These are phyloP conservation scores for Metarhizium robertsii DNA, from an alignment of 2,329 filamentous ascomycete genomes.

Conservation along the genomic window DNA sequence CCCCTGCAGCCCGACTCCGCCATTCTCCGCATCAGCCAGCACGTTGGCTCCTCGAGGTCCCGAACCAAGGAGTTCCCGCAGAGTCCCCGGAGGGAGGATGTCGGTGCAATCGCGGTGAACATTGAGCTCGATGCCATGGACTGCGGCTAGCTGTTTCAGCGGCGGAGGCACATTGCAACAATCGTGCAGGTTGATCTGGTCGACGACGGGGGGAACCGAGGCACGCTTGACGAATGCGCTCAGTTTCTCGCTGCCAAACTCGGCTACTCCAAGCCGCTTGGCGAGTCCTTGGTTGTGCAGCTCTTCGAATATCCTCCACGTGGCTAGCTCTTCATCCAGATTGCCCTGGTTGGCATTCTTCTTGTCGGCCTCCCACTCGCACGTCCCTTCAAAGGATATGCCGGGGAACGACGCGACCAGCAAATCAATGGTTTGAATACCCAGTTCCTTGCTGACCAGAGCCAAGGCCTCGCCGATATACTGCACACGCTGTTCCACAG, in stretches of 20 bases:
- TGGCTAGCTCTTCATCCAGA: slow-evolving; percentile 57
- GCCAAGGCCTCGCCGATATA: slow-evolving; percentile 72
- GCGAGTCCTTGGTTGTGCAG: slow-evolving; percentile 65
- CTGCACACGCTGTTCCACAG: slow-evolving; percentile 51
- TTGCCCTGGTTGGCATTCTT: slow-evolving; percentile 51
- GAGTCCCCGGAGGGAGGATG: slow-evolving; percentile 75
- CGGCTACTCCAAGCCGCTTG: slow-evolving; percentile 70
- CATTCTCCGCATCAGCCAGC: slow-evolving; percentile 49
- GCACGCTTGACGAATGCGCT: slow-evolving; percentile 65
- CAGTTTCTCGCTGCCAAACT: slow-evolving; percentile 82
- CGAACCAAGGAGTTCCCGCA: slow-evolving; percentile 72
- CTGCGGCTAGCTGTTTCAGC: slow-evolving; percentile 74
- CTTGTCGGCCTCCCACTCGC: slow-evolving; percentile 66
- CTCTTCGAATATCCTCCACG: slow-evolving; percentile 65
- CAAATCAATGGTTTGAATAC: slow-evolving; percentile 68
- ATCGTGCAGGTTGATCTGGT: slow-evolving; percentile 94
- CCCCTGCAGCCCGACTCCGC: slow-evolving; percentile 54
- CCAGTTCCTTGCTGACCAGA: slow-evolving; percentile 71
- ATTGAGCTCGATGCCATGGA: slow-evolving; percentile 73
- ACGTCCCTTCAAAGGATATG: slow-evolving; percentile 87
- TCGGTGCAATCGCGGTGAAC: slow-evolving; percentile 94
- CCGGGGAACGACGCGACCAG: slow-evolving; percentile 90
- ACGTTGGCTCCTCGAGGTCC: slow-evolving; percentile 66
- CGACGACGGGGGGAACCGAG: slow-evolving; percentile 65
- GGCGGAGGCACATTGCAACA: slow-evolving; percentile 93